Evolutionary conservation across 805 yeast species (phyloP).

Genomic region (Metschnikowia arizonensis): DNA sequence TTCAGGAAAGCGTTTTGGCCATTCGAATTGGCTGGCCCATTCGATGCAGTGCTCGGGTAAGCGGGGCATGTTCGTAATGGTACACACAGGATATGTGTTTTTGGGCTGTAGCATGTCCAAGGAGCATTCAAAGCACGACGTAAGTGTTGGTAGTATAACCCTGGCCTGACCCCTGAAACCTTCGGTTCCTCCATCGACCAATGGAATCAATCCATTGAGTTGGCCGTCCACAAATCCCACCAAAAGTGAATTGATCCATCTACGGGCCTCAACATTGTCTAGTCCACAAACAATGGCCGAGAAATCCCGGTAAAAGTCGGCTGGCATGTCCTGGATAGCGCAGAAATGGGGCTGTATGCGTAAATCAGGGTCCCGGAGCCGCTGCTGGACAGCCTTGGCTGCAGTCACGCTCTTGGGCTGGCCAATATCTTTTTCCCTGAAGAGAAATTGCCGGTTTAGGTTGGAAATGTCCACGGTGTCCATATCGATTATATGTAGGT

Average conservation of each 20-base stretch:
- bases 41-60: constrained; percentile 92
- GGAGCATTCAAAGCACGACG: constrained; percentile 93
- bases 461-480: constrained; percentile 77
- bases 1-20: constrained; percentile 54
- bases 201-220: constrained; percentile 30
- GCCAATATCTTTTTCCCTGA: constrained; percentile 59
- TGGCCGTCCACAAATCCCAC: constrained; percentile 57
- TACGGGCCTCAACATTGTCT: constrained; percentile 83
- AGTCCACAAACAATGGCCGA: constrained; percentile 78
- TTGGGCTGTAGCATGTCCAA: constrained; percentile 64
- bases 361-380: constrained; percentile 39
- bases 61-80: constrained; percentile 92
- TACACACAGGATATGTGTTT: constrained; percentile 81
- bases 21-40: constrained; percentile 74
- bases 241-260: constrained; percentile 78
- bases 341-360: constrained; percentile 57
- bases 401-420: constrained; percentile 64
- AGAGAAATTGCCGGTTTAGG: constrained; percentile 71
- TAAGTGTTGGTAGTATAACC: constrained; percentile 76
- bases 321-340: constrained; percentile 55
- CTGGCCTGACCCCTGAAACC: constrained; percentile 91
- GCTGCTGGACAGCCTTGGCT: constrained; percentile 46
- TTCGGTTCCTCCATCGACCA: constrained; percentile 94
- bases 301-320: constrained; percentile 63
- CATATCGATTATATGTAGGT: constrained; percentile 73